Evolutionary conservation across 2,329 filamentous ascomycete genomes (phyloP).

Genomic region (Beauveria asiatica): DNA sequence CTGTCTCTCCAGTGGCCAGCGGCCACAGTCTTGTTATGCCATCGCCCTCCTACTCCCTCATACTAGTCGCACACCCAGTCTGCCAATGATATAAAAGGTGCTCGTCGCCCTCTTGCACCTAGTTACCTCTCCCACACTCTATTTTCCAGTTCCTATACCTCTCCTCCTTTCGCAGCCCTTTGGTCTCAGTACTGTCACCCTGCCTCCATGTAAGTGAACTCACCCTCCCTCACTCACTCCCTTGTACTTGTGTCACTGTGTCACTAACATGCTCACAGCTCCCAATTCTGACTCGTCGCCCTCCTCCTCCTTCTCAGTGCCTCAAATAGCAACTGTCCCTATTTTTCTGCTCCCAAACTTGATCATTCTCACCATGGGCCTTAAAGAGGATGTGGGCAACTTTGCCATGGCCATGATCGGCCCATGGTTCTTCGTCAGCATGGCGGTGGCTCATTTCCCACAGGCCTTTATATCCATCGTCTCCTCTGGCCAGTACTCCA

Average conservation of each 20-base stretch:
- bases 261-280: neutral
- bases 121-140: neutral
- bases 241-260: neutral
- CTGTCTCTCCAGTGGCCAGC: neutral
- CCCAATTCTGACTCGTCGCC: neutral
- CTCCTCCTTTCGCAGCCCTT: neutral
- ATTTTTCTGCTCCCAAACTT: neutral
- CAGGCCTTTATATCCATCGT: constrained; percentile 38
- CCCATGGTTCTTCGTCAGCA: constrained; percentile 46
- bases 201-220: neutral
- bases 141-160: neutral
- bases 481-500: constrained; percentile 22
- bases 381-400: neutral
- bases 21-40: neutral
- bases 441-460: constrained; percentile 42
- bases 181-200: neutral
- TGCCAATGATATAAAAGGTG: constrained; percentile 5
- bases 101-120: neutral
- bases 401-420: constrained; percentile 28
- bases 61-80: constrained; percentile 8
- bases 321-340: neutral
- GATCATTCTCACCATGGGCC: neutral
- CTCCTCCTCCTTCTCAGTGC: neutral
- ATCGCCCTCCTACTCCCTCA: neutral
- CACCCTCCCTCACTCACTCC: neutral